These are phyloP conservation scores for Plasmodium ovale DNA, from an alignment of 169 alveolate genomes.

Conservation along the genomic window DNA sequence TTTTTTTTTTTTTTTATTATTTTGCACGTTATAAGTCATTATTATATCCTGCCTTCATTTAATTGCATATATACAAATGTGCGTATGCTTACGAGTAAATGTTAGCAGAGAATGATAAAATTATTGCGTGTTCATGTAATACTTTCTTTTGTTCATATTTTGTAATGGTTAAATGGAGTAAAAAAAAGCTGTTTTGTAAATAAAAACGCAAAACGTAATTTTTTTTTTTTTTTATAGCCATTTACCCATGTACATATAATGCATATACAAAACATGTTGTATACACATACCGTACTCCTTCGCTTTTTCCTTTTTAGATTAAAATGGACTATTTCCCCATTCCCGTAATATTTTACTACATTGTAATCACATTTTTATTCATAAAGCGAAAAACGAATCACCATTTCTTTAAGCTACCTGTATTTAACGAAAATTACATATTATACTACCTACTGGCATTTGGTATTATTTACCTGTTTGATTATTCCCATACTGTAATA, in stretches of 20 bases:
- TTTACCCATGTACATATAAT: no score
- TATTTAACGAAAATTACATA: slow-evolving; percentile 23
- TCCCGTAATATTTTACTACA: slow-evolving; percentile 43
- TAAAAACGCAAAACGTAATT: no score
- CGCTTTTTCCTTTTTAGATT: slow-evolving; percentile 16
- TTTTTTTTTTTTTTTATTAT: slow-evolving; percentile 1
- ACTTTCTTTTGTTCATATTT: no score
- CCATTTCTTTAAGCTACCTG: slow-evolving; percentile 14
- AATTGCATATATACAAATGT: no score
- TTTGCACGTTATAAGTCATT: no score
- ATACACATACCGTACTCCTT: neutral
- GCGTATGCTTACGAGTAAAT: neutral
- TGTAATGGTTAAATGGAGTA: no score
- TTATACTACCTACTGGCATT: slow-evolving; percentile 44
- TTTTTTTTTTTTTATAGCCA: no score
- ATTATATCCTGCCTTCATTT: no score
- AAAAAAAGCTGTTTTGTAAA: no score
- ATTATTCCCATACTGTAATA: slow-evolving; percentile 56
- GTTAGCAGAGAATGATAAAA: no score
- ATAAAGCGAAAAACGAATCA: slow-evolving; percentile 19
- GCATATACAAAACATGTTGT: neutral
- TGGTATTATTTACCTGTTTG: slow-evolving; percentile 34
- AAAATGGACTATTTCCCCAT: slow-evolving; percentile 48
- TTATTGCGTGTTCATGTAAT: no score
- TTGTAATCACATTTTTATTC: slow-evolving; percentile 16